Evolutionary conservation across 2,329 filamentous ascomycete species (phyloP).

Genomic region (Anthostomella pinea): DNA sequence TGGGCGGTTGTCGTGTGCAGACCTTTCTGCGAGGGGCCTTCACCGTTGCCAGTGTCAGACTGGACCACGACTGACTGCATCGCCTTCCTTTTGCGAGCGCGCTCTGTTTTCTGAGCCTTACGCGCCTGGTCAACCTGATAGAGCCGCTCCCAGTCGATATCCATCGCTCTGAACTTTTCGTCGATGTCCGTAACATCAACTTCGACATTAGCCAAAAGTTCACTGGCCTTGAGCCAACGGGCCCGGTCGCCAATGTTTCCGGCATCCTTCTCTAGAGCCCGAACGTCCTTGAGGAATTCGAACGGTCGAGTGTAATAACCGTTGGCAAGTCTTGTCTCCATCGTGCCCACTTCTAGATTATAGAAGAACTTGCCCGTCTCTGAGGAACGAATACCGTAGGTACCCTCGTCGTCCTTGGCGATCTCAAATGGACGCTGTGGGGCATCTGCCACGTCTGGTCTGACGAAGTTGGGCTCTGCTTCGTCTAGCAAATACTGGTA

Average conservation of each 20-base stretch:
- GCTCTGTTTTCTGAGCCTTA: conserved; percentile 56
- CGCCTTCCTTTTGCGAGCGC: conserved; percentile 60
- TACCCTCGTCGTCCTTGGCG: conserved; percentile 74
- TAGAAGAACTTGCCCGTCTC: conserved; percentile 84
- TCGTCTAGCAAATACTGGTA: conserved; percentile 85
- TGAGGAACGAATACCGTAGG: conserved; percentile 71
- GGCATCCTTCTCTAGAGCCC: conserved; percentile 79
- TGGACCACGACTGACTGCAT: conserved; percentile 53
- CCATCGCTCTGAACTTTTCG: conserved; percentile 51
- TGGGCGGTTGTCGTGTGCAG: conserved; percentile 43
- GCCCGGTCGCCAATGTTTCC: conserved; percentile 80
- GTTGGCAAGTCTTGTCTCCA: conserved; percentile 94
- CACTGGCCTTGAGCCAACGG: conserved; percentile 80
- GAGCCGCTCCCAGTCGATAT: conserved; percentile 78
- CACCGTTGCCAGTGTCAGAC: conserved; percentile 49
- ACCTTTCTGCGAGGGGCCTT: conserved; percentile 42
- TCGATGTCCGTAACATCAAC: conserved; percentile 84
- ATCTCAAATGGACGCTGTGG: conserved; percentile 74
- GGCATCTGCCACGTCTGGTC: conserved; percentile 54
- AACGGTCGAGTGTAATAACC: conserved; percentile 90
- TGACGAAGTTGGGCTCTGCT: conserved; percentile 68
- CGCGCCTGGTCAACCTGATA: conserved; percentile 71
- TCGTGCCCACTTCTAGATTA: conserved; percentile 88
- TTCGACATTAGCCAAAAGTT: conserved; percentile 88
- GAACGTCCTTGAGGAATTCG: conserved; percentile 87